Conservation (phyloP, 176 grass and related monocot genomes). For the Microstegium vimineum region DNA sequence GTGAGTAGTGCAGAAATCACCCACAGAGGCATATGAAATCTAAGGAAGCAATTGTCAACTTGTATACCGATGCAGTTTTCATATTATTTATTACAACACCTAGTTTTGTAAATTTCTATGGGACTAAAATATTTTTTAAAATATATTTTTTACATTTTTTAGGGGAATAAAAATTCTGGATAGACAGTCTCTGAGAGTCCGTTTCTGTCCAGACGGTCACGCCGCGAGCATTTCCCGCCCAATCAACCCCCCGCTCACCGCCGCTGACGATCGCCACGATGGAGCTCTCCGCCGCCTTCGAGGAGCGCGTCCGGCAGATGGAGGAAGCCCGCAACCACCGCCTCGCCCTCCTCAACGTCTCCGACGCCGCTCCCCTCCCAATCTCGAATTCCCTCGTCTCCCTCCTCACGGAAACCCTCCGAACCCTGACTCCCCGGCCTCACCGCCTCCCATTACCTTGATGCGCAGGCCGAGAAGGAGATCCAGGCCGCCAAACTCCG, state of each 20-base stretch:
- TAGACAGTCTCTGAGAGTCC: not conserved
- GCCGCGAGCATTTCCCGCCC: conserved; percentile 5
- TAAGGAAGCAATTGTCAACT: too few species aligned
- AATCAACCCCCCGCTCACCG: not conserved
- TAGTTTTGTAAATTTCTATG: too few species aligned
- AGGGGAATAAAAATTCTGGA: too few species aligned
- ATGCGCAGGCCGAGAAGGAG: conserved; percentile 68
- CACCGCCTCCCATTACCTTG: not conserved
- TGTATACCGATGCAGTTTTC: too few species aligned
- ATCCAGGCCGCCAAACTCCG: conserved; percentile 55
- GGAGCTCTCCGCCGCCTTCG: conserved; percentile 70
- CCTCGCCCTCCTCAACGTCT: conserved; percentile 61
- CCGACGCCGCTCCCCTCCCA: not conserved
- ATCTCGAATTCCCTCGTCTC: not conserved
- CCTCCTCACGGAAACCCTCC: not conserved
- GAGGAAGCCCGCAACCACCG: conserved; percentile 67
- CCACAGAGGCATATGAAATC: too few species aligned
- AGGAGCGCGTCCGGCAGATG: conserved; percentile 78
- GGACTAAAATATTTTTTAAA: too few species aligned
- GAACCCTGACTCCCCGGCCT: conserved; percentile 14
- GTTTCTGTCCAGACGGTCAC: not conserved
- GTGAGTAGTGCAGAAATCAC: too few species aligned
- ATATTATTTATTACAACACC: too few species aligned
- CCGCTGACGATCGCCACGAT: conserved; percentile 15
- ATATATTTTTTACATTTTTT: too few species aligned